Conservation (phyloP, 768 basidiomycete genomes). For the Suillus spraguei region DNA sequence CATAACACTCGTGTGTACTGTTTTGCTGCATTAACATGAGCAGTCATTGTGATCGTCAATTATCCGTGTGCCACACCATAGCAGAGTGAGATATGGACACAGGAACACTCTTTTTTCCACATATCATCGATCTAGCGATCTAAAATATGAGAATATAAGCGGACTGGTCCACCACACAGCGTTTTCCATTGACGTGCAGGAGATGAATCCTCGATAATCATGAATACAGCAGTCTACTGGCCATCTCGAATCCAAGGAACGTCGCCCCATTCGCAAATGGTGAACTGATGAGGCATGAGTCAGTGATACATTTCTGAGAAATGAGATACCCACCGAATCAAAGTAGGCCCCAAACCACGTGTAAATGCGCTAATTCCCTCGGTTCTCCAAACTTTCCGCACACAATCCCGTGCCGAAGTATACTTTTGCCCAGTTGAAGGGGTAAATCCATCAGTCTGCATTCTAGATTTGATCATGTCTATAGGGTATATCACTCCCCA, state of each 20-base stretch:
- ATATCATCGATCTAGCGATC: not conserved
- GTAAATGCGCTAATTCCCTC: slow-evolving; percentile 89
- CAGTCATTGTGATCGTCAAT: too few relatives aligned
- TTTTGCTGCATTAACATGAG: not conserved
- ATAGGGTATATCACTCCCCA: slow-evolving; percentile 96
- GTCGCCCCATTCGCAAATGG: slow-evolving; percentile 98
- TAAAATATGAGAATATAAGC: not conserved
- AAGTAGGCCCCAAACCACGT: slow-evolving; percentile 90
- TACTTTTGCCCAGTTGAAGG: slow-evolving; percentile 80
- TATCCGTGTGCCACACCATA: not conserved
- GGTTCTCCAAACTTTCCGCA: slow-evolving; percentile 77
- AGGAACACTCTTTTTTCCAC: not conserved
- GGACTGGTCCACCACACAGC: not conserved
- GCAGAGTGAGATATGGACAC: not conserved
- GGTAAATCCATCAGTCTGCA: slow-evolving; percentile 92
- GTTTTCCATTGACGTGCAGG: not conserved
- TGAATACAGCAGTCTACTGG: slow-evolving; percentile 67
- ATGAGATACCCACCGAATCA: slow-evolving; percentile 71
- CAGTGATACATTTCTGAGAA: slow-evolving; percentile 9
- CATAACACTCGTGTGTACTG: not conserved
- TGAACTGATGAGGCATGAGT: slow-evolving; percentile 54
- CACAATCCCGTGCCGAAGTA: slow-evolving; percentile 78
- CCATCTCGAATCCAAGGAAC: slow-evolving; percentile 95
- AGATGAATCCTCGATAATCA: slow-evolving; percentile 12
- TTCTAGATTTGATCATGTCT: slow-evolving; percentile 94